Evolutionary conservation across 306 rosid genomes (phyloP).

Genomic region (Astragalus membranaceus): DNA sequence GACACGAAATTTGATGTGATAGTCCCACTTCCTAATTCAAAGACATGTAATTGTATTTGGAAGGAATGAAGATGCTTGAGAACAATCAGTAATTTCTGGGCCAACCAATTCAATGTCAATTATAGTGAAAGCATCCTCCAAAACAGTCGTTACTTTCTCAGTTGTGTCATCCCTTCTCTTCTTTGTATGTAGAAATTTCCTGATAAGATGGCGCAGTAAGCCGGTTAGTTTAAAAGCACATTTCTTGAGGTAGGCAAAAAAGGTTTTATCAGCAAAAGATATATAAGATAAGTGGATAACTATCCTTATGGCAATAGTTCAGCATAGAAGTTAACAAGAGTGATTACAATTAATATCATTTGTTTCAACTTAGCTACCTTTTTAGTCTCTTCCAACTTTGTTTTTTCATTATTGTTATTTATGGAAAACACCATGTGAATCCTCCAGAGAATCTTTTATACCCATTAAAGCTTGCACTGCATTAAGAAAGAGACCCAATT

Average conservation of each 20-base stretch:
- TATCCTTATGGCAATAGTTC: not conserved
- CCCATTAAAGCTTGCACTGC: too few relatives aligned
- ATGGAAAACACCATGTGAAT: too few relatives aligned
- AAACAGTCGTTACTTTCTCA: slow-evolving; percentile 35
- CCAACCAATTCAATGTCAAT: slow-evolving; percentile 70
- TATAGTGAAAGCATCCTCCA: slow-evolving; percentile 48
- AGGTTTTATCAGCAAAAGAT: not conserved
- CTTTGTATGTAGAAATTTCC: slow-evolving; percentile 74
- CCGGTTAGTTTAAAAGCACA: slow-evolving; percentile 20
- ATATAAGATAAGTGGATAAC: not conserved
- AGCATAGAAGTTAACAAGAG: not conserved
- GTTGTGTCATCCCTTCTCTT: slow-evolving; percentile 59
- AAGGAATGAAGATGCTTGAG: slow-evolving; percentile 59
- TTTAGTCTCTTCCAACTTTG: not conserved
- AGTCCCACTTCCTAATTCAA: slow-evolving; percentile 41
- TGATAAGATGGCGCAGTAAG: slow-evolving; percentile 15
- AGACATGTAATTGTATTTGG: slow-evolving; percentile 51
- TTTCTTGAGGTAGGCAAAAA: too few relatives aligned
- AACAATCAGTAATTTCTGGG: slow-evolving; percentile 49
- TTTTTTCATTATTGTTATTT: too few relatives aligned
- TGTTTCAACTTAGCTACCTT: not conserved
- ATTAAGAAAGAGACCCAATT: too few relatives aligned
- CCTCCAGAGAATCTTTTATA: too few relatives aligned
- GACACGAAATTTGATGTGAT: slow-evolving; percentile 49
- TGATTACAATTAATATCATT: not conserved